A percentile compares a stretch with the other conserved stretches of the same genome.
Evolutionary conservation across 2,329 filamentous ascomycete genomes (phyloP).

Genomic region (Pezicula carpinea): DNA sequence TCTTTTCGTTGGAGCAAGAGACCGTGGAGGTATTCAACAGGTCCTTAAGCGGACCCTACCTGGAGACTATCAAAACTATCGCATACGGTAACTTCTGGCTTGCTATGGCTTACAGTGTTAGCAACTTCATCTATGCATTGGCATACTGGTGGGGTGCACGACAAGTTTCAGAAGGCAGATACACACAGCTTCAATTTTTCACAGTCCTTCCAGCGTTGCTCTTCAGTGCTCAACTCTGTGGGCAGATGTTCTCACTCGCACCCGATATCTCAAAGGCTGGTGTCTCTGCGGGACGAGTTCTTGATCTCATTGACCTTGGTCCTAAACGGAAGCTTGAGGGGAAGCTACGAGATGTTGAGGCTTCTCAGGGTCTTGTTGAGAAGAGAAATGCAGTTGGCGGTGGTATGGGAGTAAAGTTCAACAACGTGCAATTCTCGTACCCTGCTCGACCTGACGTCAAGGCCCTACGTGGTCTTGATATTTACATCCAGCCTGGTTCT

Average conservation of each 20-base stretch:
- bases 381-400: constrained; percentile 25
- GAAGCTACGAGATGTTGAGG: constrained; percentile 35
- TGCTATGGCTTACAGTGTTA: constrained; percentile 53
- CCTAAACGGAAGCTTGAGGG: constrained; percentile 20
- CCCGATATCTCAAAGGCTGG: constrained; percentile 66
- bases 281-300: constrained; percentile 54
- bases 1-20: constrained; percentile 50
- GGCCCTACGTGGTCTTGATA: constrained; percentile 51
- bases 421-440: constrained; percentile 60
- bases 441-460: constrained; percentile 50
- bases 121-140: constrained; percentile 67
- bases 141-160: constrained; percentile 78
- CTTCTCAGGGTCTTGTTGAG: constrained; percentile 8
- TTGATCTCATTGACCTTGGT: constrained; percentile 44
- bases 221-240: constrained; percentile 68
- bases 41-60: constrained; percentile 45
- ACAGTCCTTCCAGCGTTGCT: constrained; percentile 68
- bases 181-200: constrained; percentile 63
- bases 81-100: constrained; percentile 54
- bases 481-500: constrained; percentile 53
- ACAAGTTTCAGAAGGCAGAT: constrained; percentile 61
- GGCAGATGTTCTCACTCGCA: constrained; percentile 69
- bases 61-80: constrained; percentile 46
- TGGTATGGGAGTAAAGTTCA: constrained; percentile 45
- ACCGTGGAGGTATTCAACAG: constrained; percentile 49